Conservation (phyloP, 106 monocot species). For the Acorus gramineus region DNA sequence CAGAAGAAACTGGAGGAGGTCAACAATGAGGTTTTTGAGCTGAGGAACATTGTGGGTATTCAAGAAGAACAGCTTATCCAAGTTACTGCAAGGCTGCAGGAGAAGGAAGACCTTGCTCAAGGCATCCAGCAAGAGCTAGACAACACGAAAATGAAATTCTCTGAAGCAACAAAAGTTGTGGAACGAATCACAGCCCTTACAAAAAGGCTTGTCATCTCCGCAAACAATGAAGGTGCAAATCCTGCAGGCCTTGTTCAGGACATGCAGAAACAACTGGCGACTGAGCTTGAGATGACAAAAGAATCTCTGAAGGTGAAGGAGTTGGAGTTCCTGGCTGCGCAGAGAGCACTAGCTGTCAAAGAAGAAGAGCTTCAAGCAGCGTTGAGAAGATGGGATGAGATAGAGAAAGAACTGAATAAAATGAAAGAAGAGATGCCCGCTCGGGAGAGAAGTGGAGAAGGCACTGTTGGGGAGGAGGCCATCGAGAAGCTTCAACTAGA, state of each 20-base stretch:
- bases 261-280: conserved; percentile 17
- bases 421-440: conserved; percentile 13
- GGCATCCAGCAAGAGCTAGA: conserved; percentile 27
- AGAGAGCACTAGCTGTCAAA: conserved; percentile 19
- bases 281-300: conserved; percentile 19
- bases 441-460: conserved; percentile 13
- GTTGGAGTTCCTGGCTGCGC: conserved; percentile 14
- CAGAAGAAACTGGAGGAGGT: conserved; percentile 20
- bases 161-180: conserved; percentile 25
- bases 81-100: conserved; percentile 18
- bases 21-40: conserved; percentile 23
- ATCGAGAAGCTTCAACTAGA: conserved; percentile 23
- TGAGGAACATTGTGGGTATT: conserved; percentile 18
- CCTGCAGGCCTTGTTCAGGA: not conserved
- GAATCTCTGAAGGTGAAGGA: conserved; percentile 24
- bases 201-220: conserved; percentile 20
- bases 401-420: conserved; percentile 20
- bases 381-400: conserved; percentile 3
- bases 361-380: conserved; percentile 32
- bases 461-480: conserved; percentile 6
- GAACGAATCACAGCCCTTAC: conserved; percentile 32
- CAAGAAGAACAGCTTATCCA: conserved; percentile 43
- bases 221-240: conserved; percentile 6
- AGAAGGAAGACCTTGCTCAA: conserved; percentile 27
- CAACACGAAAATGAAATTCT: conserved; percentile 20